Evolutionary conservation across 179 eudicot genomes (phyloP).

Genomic region (Corrigiola litoralis): DNA sequence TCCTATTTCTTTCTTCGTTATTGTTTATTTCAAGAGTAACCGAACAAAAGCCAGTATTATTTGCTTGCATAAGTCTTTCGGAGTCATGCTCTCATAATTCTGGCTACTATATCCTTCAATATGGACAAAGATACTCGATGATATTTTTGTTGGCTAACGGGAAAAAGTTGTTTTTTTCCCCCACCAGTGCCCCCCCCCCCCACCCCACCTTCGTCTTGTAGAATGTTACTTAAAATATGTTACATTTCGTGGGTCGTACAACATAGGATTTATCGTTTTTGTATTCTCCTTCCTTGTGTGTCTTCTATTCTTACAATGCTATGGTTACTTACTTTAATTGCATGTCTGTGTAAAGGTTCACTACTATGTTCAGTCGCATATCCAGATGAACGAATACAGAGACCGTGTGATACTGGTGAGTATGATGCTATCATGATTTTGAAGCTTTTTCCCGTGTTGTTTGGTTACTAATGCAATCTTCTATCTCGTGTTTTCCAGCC

Average conservation of each 20-base stretch:
- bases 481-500: constrained; percentile 40
- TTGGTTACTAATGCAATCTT: constrained; percentile 4
- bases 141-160: no score
- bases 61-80: neutral
- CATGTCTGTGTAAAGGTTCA: constrained; percentile 44
- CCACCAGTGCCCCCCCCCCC: no score
- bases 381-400: constrained; percentile 94
- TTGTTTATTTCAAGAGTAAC: neutral
- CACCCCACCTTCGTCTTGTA: no score
- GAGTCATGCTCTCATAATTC: neutral
- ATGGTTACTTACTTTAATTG: neutral
- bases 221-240: neutral
- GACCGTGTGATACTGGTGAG: constrained; percentile 89
- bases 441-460: neutral
- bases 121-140: no score
- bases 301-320: neutral
- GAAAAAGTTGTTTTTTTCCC: neutral
- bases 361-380: constrained; percentile 89
- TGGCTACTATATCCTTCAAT: no score
- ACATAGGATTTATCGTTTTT: neutral
- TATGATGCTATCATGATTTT: neutral
- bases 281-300: neutral
- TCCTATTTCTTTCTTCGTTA: neutral
- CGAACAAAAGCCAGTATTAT: neutral
- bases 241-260: neutral